phyloP scores from a whole-genome alignment of 331 rosid genomes.

The Malus hybrid region DNA sequence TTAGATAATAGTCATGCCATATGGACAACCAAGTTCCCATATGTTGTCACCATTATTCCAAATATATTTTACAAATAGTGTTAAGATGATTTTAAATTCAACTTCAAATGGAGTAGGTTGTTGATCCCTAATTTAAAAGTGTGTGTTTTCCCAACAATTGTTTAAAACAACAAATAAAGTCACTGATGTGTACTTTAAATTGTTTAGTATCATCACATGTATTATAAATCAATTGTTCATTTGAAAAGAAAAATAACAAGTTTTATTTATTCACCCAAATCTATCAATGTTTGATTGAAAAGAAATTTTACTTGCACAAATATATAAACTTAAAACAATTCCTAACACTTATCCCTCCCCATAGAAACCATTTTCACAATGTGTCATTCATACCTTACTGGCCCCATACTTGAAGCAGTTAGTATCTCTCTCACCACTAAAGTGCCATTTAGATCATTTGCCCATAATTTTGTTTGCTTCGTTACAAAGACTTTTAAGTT shows the following conservation, averaged over 20 bases:
- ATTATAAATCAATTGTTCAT: too few relatives aligned
- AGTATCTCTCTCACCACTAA: not conserved
- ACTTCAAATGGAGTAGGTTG: conserved; percentile 1
- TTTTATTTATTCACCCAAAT: too few relatives aligned
- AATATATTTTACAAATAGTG: not conserved
- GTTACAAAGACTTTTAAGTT: not conserved
- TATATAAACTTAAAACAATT: not conserved
- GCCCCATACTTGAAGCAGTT: not conserved
- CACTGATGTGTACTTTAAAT: not conserved
- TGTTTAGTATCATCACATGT: not conserved
- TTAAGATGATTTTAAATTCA: not conserved
- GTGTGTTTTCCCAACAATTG: not conserved
- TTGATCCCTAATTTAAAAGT: not conserved
- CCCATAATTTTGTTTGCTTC: not conserved
- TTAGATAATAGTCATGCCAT: not conserved
- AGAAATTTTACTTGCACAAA: not conserved
- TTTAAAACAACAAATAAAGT: not conserved
- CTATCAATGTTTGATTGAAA: not conserved
- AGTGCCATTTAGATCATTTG: not conserved
- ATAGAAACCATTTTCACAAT: too few relatives aligned
- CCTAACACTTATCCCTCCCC: not conserved
- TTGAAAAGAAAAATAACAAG: too few relatives aligned
- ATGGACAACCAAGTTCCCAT: not conserved
- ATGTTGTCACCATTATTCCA: not conserved
- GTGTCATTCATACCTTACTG: too few relatives aligned